These are phyloP conservation scores for Acanthamoeba triangularis DNA, from an alignment of 208 protist genomes.

Conservation along the genomic window DNA sequence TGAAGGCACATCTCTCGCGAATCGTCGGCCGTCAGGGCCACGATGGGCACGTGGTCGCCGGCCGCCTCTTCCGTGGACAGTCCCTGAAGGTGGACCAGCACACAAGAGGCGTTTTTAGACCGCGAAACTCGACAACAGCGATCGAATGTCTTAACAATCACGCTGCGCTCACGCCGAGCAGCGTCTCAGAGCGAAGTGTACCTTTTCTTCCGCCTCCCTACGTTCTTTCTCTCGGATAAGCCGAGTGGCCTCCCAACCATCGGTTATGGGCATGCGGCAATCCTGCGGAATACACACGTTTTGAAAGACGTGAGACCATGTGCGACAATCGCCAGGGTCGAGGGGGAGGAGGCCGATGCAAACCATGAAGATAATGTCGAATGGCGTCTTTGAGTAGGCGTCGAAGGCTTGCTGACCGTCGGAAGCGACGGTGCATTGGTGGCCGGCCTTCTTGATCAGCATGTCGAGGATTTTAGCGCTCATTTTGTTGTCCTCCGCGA, in stretches of 20 bases:
- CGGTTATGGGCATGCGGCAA: slow-evolving; percentile 69
- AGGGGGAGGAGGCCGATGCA: neutral
- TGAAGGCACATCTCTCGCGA: slow-evolving; percentile 49
- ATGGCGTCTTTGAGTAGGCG: slow-evolving; percentile 17
- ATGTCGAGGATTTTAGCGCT: slow-evolving; percentile 48
- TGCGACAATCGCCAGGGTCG: neutral
- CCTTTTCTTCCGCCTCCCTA: neutral
- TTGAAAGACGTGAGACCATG: neutral
- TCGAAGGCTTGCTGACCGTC: slow-evolving; percentile 24
- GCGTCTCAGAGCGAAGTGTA: neutral
- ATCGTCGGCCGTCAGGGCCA: slow-evolving; percentile 66
- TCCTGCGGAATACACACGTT: neutral
- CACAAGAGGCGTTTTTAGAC: no score
- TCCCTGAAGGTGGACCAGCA: neutral
- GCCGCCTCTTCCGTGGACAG: neutral
- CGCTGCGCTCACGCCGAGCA: no score
- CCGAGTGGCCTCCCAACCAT: slow-evolving; percentile 69
- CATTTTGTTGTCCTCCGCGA: slow-evolving; percentile 72
- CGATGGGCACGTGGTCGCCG: slow-evolving; percentile 11
- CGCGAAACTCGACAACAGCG: no score
- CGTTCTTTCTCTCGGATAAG: slow-evolving; percentile 48
- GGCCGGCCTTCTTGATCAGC: slow-evolving; percentile 51
- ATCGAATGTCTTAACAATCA: neutral
- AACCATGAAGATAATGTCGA: slow-evolving; percentile 71
- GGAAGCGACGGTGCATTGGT: slow-evolving; percentile 29